Percentiles rank a stretch among this genome's conserved stretches.
Evolutionary conservation across 176 grass and related monocot genomes (phyloP).

Genomic region (Cenchrus americanus): DNA sequence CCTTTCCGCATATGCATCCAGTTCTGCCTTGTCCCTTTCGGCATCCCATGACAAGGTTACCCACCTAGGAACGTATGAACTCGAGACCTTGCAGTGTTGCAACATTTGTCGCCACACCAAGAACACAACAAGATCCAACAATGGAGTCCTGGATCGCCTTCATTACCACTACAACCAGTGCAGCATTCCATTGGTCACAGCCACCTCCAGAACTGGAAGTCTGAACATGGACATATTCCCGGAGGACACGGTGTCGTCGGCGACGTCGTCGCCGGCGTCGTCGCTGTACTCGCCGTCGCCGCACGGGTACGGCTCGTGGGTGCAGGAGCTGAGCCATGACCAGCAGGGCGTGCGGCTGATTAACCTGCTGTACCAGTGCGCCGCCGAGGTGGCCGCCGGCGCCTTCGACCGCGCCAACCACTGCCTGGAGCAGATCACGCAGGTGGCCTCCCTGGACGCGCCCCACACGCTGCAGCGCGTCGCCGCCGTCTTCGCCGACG

Average conservation of each 20-base stretch:
- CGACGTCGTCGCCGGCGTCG: constrained; percentile 54
- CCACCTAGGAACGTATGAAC: constrained; percentile 44
- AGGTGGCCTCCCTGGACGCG: constrained; percentile 55
- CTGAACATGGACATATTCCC: constrained; percentile 27
- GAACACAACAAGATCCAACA: constrained; percentile 11
- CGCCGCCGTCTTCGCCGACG: constrained; percentile 69
- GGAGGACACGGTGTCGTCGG: constrained; percentile 46
- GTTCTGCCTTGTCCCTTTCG: neutral
- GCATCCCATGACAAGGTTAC: constrained; percentile 25
- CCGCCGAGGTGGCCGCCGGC: constrained; percentile 45
- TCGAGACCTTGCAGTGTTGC: constrained; percentile 33
- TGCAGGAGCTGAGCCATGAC: constrained; percentile 49
- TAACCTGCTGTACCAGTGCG: constrained; percentile 52
- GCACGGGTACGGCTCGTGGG: constrained; percentile 14
- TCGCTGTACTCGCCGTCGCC: constrained; percentile 47
- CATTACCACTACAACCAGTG: neutral
- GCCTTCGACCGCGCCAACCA: constrained; percentile 50
- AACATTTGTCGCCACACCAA: constrained; percentile 26
- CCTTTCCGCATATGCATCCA: constrained; percentile 39
- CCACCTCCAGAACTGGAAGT: neutral
- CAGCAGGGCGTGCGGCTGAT: constrained; percentile 49
- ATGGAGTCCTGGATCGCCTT: neutral
- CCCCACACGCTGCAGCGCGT: constrained; percentile 61
- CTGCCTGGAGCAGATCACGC: constrained; percentile 57
- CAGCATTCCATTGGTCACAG: neutral